A percentile compares a stretch with the other conserved stretches of the same genome.
phyloP scores from a whole-genome alignment of 2,329 filamentous ascomycete genomes.

The Fusarium tricinctum region DNA sequence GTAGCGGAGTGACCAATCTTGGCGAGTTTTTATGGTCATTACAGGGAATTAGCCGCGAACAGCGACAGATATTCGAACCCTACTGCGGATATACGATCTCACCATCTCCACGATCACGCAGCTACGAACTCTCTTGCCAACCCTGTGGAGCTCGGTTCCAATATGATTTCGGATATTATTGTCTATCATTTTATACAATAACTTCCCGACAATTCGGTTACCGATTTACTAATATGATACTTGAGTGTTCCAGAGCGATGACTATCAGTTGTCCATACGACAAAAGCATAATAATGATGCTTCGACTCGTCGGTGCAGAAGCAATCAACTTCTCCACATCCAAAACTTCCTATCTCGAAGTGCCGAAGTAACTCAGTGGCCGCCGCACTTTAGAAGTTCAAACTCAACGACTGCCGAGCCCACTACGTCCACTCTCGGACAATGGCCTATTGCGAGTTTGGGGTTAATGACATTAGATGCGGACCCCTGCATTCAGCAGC shows the following conservation, averaged over 20 bases:
- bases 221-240: background rate
- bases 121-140: background rate
- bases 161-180: background rate
- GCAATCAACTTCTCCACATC: background rate
- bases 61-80: conserved; percentile 26
- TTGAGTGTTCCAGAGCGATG: background rate
- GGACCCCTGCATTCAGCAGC: conserved; percentile 32
- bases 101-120: background rate
- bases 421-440: conserved; percentile 21
- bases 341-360: conserved; percentile 1
- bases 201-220: background rate
- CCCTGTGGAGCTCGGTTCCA: conserved; percentile 3
- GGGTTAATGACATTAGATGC: conserved; percentile 26
- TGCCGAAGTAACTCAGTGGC: conserved; percentile 13
- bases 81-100: background rate
- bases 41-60: conserved; percentile 23
- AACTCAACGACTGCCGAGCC: conserved; percentile 33
- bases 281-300: too few species aligned
- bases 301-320: too few species aligned
- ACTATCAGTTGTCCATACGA: too few species aligned
- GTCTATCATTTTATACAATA: background rate
- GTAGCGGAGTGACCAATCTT: conserved; percentile 18
- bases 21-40: background rate
- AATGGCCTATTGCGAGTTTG: conserved; percentile 18
- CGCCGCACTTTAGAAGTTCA: conserved; percentile 11